Conservation (phyloP, 2,329 filamentous ascomycete genomes). For the Talaromyces sp. region DNA sequence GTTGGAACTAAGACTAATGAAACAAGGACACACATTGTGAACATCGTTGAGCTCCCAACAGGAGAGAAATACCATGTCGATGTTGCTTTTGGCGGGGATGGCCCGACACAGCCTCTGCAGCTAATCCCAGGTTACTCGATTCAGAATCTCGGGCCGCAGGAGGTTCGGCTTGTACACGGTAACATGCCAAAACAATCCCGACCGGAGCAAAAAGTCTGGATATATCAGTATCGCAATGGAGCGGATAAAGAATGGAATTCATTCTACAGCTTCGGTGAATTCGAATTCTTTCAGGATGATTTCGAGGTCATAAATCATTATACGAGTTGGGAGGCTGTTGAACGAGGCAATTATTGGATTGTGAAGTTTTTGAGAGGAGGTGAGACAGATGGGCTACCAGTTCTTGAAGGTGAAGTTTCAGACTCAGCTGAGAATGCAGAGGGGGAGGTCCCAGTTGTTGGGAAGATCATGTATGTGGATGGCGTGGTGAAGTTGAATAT, state of each 20-base stretch:
- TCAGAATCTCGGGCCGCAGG: conserved; percentile 58
- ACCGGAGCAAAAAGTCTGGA: conserved; percentile 55
- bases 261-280: conserved; percentile 46
- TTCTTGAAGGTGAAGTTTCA: conserved; percentile 11
- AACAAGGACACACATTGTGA: conserved; percentile 57
- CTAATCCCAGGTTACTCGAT: conserved; percentile 47
- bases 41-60: conserved; percentile 56
- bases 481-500: conserved; percentile 45
- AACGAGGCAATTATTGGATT: conserved; percentile 36
- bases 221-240: conserved; percentile 50
- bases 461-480: conserved; percentile 34
- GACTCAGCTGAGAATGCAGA: neutral
- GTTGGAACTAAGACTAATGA: neutral
- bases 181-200: conserved; percentile 49
- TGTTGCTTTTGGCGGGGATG: conserved; percentile 65
- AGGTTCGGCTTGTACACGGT: conserved; percentile 55
- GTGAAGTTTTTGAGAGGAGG: conserved; percentile 42
- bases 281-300: conserved; percentile 44
- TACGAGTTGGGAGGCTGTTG: conserved; percentile 36
- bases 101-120: conserved; percentile 59
- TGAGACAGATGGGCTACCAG: conserved; percentile 12
- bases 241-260: conserved; percentile 42
- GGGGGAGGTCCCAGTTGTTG: conserved; percentile 29
- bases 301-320: conserved; percentile 46
- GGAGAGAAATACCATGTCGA: conserved; percentile 57